Base-by-base conservation (phyloP, 2,329 filamentous ascomycete species). In the Pseudofabraea citricarpa region DNA sequence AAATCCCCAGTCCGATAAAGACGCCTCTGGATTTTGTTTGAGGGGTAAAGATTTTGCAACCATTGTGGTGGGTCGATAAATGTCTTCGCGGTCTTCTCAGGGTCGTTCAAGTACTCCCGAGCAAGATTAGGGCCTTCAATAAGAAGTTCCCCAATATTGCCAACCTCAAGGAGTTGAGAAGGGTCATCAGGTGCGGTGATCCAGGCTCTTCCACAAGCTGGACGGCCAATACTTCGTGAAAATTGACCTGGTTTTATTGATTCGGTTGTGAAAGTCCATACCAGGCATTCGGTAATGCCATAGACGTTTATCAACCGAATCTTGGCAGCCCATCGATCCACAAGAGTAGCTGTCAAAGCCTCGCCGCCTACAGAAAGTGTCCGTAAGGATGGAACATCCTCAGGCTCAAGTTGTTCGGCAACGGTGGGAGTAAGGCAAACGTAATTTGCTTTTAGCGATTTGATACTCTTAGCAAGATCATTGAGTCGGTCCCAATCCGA, bases 1-100 rank as follows among this genome's bases (percentile, higher is more conserved):
- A 81, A 60, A 47, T 81, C 77, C 0, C 78, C 78, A 0, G 78
- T 80, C 15, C 20, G 13, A 52, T 84, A 84, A n/a, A n/a, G n/a
- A n/a, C n/a, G n/a, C n/a, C n/a, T n/a, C n/a, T n/a, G n/a, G n/a
- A n/a, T n/a, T n/a, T n/a, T n/a, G n/a, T n/a, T n/a, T n/a, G n/a
- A n/a, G n/a, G n/a, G n/a, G n/a, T n/a, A n/a, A n/a, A n/a, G n/a
- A n/a, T n/a, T n/a, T n/a, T n/a, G n/a, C n/a, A n/a, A n/a, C n/a
- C n/a, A n/a, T n/a, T n/a, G n/a, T n/a, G n/a, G 77, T 43, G 77
- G 67, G 12, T 67, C 63, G 36, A 83, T 71, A 48, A 83, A 84
- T 1, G 69, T 71, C 19, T 71, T 68, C 2, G 66, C 67, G 0
- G 79, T 83, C 61, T 77, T 79, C 36, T 70, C 68, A 0, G 68